phyloP scores from a whole-genome alignment of 2,329 filamentous ascomycete genomes.

The Dryadomyces quercivorus region DNA sequence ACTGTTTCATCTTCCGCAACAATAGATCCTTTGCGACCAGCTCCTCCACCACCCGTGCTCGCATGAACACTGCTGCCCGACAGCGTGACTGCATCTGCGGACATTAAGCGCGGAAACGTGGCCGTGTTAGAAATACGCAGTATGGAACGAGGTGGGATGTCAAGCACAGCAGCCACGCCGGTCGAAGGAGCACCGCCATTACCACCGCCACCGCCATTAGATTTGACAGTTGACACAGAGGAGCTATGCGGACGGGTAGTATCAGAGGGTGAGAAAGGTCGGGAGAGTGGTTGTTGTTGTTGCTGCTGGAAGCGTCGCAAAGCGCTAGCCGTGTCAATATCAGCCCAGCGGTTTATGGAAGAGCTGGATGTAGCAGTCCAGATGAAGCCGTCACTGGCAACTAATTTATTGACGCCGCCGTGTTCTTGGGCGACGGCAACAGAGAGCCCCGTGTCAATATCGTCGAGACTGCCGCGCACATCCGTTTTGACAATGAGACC shows the following conservation, averaged over 20 bases:
- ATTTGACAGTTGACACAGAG: slow-evolving; percentile 21
- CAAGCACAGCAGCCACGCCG: slow-evolving; percentile 26
- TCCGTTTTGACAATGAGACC: slow-evolving; percentile 96
- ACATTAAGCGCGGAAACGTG: slow-evolving; percentile 49
- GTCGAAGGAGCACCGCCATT: slow-evolving; percentile 4
- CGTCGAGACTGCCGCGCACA: slow-evolving; percentile 40
- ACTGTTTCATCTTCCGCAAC: slow-evolving; percentile 33
- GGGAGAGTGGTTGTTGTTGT: background rate
- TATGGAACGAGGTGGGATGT: slow-evolving; percentile 67
- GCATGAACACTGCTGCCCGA: slow-evolving; percentile 20
- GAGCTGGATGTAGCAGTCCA: slow-evolving; percentile 88
- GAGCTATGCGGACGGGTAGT: slow-evolving; percentile 11
- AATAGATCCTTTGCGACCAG: slow-evolving; percentile 38
- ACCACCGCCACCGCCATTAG: slow-evolving; percentile 12
- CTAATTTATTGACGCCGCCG: slow-evolving; percentile 60
- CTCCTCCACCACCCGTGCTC: background rate
- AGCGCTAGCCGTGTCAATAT: slow-evolving; percentile 67
- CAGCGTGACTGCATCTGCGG: slow-evolving; percentile 41
- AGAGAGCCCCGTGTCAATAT: slow-evolving; percentile 74
- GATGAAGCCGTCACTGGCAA: slow-evolving; percentile 61
- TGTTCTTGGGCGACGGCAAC: slow-evolving; percentile 89
- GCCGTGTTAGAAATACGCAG: slow-evolving; percentile 77
- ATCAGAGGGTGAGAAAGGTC: slow-evolving; percentile 5
- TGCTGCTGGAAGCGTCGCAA: slow-evolving; percentile 22
- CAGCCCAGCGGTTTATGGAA: slow-evolving; percentile 83